Conservation (phyloP, 2,329 filamentous ascomycete species). For the Clonostachys solani region DNA sequence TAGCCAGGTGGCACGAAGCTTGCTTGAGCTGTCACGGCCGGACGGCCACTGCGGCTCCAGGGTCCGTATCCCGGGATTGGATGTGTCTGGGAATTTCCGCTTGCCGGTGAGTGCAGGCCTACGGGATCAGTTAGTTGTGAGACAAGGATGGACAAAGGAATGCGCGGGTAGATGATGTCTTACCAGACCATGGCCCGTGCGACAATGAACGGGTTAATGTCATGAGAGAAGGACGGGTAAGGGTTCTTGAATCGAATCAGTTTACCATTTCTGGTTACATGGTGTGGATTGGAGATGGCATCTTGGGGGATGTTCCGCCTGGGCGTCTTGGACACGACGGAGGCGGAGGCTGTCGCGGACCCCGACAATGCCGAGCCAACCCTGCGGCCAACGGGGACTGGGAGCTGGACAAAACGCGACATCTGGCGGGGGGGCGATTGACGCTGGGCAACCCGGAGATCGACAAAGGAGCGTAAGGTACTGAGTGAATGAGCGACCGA, state of each 20-base stretch:
- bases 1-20: conserved; percentile 78
- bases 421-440: too few species aligned
- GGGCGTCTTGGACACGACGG: conserved; percentile 23
- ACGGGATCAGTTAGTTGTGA: not conserved
- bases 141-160: too few species aligned
- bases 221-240: conserved; percentile 34
- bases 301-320: conserved; percentile 27
- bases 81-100: conserved; percentile 30
- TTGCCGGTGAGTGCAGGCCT: conserved; percentile 30
- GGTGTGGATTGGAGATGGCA: conserved; percentile 38
- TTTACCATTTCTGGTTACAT: conserved; percentile 28
- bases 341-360: too few species aligned
- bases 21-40: conserved; percentile 35
- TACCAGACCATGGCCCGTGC: conserved; percentile 28
- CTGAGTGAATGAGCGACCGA: too few species aligned
- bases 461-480: too few species aligned
- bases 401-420: too few species aligned
- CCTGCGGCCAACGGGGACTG: too few species aligned
- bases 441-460: too few species aligned
- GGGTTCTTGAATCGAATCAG: conserved; percentile 43
- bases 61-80: conserved; percentile 54
- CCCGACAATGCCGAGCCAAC: too few species aligned
- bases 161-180: not conserved
- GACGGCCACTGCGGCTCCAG: conserved; percentile 41
- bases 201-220: conserved; percentile 10